Conservation (phyloP, 169 alveolate genomes). For the Eimeria sp. region DNA sequence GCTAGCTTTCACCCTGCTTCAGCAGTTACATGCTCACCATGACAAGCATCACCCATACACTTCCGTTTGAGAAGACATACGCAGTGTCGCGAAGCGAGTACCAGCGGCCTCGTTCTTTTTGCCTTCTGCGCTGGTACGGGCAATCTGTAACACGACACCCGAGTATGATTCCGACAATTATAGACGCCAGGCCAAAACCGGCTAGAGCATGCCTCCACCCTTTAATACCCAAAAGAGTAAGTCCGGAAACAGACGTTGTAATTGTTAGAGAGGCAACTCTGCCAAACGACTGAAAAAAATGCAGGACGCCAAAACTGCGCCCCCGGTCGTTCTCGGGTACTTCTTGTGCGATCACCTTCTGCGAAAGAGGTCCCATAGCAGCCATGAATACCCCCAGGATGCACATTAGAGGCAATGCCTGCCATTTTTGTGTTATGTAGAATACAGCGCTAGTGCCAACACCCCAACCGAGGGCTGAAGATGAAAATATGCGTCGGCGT, state of each 20-base stretch:
- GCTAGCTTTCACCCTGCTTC: neutral
- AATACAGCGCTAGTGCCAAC: constrained; percentile 88
- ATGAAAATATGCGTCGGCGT: constrained; percentile 73
- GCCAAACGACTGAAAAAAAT: constrained; percentile 89
- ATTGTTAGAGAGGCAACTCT: constrained; percentile 88
- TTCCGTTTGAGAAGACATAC: constrained; percentile 72
- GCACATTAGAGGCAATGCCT: constrained; percentile 87
- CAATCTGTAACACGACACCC: constrained; percentile 57
- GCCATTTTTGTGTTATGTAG: constrained; percentile 86
- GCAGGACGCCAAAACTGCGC: constrained; percentile 90
- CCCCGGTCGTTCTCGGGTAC: constrained; percentile 89
- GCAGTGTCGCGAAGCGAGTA: constrained; percentile 52
- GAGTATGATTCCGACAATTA: constrained; percentile 28
- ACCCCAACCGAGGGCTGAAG: constrained; percentile 88
- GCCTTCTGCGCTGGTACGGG: constrained; percentile 32
- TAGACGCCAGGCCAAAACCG: constrained; percentile 42
- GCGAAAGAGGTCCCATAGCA: constrained; percentile 92
- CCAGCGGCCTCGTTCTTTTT: constrained; percentile 52
- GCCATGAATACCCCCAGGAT: constrained; percentile 90
- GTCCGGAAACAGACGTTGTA: constrained; percentile 86
- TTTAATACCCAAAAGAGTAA: constrained; percentile 14
- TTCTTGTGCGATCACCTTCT: constrained; percentile 90
- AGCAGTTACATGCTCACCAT: constrained; percentile 38
- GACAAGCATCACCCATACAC: constrained; percentile 79
- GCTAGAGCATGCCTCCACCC: constrained; percentile 77